A percentile compares a stretch with the other conserved stretches of the same genome.
Conservation (phyloP, 1,284 basidiomycete genomes). For the Irpex sp. region DNA sequence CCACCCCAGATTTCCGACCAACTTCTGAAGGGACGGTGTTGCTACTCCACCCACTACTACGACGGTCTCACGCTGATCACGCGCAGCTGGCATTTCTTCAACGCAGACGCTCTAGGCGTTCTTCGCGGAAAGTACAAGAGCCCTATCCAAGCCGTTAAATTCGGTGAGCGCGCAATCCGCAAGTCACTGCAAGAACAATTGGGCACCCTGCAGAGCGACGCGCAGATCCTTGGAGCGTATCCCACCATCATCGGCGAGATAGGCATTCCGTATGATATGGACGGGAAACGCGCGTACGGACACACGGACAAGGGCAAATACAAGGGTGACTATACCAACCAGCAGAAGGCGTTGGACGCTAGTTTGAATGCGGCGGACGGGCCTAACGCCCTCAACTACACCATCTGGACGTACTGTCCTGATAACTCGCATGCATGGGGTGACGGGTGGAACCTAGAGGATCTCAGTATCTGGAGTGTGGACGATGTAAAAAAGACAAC, state of each 20-base stretch:
- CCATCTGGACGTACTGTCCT: slow-evolving; percentile 90
- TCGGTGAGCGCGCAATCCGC: slow-evolving; percentile 84
- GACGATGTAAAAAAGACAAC: slow-evolving; percentile 58
- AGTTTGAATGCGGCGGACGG: slow-evolving; percentile 91
- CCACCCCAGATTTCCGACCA: slow-evolving; percentile 67
- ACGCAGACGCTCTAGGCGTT: slow-evolving; percentile 91
- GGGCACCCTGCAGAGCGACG: slow-evolving; percentile 74
- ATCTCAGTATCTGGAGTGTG: slow-evolving; percentile 84
- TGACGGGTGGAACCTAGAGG: slow-evolving; percentile 96
- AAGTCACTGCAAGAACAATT: slow-evolving; percentile 84
- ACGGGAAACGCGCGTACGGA: slow-evolving; percentile 81
- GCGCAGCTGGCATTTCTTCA: slow-evolving; percentile 95
- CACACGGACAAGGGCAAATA: slow-evolving; percentile 73
- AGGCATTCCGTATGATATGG: slow-evolving; percentile 93
- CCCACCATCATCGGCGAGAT: slow-evolving; percentile 96
- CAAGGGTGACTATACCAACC: slow-evolving; percentile 76
- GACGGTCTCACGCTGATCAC: slow-evolving; percentile 87
- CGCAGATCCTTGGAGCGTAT: slow-evolving; percentile 66
- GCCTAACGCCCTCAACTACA: slow-evolving; percentile 77
- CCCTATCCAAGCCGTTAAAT: slow-evolving; percentile 62
- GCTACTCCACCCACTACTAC: slow-evolving; percentile 89
- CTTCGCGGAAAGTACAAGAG: slow-evolving; percentile 84
- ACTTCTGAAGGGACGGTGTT: slow-evolving; percentile 68
- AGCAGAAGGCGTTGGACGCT: slow-evolving; percentile 88
- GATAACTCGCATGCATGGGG: slow-evolving; percentile 85